Conservation (phyloP, 441 rosid genomes). For the Populus hybrid region DNA sequence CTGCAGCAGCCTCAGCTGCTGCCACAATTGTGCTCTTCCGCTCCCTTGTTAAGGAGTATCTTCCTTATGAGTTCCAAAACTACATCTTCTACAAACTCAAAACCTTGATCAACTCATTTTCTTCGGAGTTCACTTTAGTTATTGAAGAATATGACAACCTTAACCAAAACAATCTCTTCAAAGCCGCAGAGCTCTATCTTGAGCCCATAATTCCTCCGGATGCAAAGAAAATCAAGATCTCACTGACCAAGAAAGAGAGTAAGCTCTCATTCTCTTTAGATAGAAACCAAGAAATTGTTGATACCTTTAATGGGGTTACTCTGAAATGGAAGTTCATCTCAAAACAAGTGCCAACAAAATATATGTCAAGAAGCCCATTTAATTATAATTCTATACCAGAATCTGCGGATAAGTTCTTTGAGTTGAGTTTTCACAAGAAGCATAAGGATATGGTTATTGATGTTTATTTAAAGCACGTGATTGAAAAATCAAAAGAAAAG, state of each 20-base stretch:
- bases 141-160: conserved; percentile 42
- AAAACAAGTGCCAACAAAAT: neutral
- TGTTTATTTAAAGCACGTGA: conserved; percentile 24
- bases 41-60: conserved; percentile 21
- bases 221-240: conserved; percentile 11
- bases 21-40: conserved; percentile 38
- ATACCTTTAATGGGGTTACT: conserved; percentile 5
- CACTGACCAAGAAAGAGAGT: conserved; percentile 1
- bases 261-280: conserved; percentile 9
- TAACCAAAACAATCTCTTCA: conserved; percentile 34
- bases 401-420: neutral
- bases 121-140: conserved; percentile 30
- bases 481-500: conserved; percentile 13
- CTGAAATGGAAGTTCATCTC: conserved; percentile 11
- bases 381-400: neutral
- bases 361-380: neutral
- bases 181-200: conserved; percentile 28
- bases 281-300: conserved; percentile 5
- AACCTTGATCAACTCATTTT: conserved; percentile 24
- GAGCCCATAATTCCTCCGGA: conserved; percentile 13
- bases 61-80: conserved; percentile 32
- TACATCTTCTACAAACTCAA: conserved; percentile 27
- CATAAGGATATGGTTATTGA: conserved; percentile 33
- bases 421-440: conserved; percentile 38
- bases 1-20: conserved; percentile 37